A percentile compares a stretch with the other conserved stretches of the same genome.
phyloP scores from a whole-genome alignment of 163 green algal genomes.

The Scenedesmus sp. region DNA sequence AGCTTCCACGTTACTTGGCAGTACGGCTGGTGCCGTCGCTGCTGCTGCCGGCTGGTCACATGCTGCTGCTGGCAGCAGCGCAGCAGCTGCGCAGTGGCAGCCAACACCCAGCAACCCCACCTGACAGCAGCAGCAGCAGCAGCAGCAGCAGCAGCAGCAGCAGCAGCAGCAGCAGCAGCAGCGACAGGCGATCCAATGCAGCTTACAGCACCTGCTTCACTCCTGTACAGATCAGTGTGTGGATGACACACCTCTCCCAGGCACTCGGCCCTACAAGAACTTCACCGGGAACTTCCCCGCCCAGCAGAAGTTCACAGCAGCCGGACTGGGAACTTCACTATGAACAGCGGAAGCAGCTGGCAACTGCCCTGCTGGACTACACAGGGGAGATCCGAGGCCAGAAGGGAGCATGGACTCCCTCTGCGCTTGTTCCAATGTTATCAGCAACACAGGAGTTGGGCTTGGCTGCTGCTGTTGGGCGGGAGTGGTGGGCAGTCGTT shows the following conservation, averaged over 20 bases:
- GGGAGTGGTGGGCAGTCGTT: background rate
- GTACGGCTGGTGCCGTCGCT: background rate
- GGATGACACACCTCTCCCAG: background rate
- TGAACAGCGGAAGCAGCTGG: conserved; percentile 17
- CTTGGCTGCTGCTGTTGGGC: background rate
- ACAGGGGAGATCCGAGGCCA: background rate
- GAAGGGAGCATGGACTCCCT: background rate
- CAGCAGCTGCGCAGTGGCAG: background rate
- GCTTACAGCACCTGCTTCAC: conserved; percentile 16
- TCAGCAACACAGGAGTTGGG: background rate
- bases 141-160: too few species aligned
- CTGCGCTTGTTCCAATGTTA: background rate
- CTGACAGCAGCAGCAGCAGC: too few species aligned
- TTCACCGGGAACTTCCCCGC: background rate
- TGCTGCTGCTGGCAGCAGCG: background rate
- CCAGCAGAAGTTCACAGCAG: background rate
- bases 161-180: conserved; percentile 16
- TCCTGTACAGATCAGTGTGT: background rate
- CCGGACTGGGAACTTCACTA: background rate
- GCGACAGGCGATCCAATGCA: background rate
- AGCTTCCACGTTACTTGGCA: background rate
- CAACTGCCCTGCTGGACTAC: conserved; percentile 20
- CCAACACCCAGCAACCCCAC: background rate
- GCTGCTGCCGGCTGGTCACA: background rate
- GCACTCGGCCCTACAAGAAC: background rate